These are phyloP conservation scores for Lactifluus pinguis DNA, from an alignment of 768 basidiomycete genomes.

Conservation along the genomic window DNA sequence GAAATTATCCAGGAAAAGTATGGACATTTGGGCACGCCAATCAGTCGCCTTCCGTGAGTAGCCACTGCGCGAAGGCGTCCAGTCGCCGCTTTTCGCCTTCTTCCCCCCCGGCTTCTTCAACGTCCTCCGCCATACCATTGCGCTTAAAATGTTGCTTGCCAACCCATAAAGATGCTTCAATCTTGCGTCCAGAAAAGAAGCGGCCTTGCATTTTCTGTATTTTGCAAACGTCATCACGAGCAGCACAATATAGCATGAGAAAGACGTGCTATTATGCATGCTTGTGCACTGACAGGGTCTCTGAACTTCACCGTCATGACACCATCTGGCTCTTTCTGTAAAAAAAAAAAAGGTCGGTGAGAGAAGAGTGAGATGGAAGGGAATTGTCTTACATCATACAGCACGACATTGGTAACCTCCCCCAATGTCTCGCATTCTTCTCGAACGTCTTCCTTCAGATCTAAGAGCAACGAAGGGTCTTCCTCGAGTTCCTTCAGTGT, in stretches of 20 bases:
- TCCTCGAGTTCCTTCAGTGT: slow-evolving; percentile 76
- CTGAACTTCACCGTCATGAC: slow-evolving; percentile 96
- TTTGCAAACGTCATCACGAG: neutral
- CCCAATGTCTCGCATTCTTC: slow-evolving; percentile 87
- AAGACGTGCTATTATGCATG: slow-evolving; percentile 69
- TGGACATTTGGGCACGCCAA: neutral
- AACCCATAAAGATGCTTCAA: slow-evolving; percentile 74
- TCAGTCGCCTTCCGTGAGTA: slow-evolving; percentile 72
- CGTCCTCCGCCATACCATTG: slow-evolving; percentile 57
- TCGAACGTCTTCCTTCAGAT: slow-evolving; percentile 93
- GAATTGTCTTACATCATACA: slow-evolving; percentile 73
- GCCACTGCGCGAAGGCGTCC: slow-evolving; percentile 83
- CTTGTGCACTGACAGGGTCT: slow-evolving; percentile 86
- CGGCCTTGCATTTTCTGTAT: slow-evolving; percentile 88
- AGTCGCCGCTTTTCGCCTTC: slow-evolving; percentile 77
- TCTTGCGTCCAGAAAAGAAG: slow-evolving; percentile 75
- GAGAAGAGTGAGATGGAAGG: neutral
- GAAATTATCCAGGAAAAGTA: neutral
- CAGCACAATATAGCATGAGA: neutral
- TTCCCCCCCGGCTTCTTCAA: slow-evolving; percentile 48
- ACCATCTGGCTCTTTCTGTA: slow-evolving; percentile 84
- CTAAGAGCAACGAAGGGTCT: slow-evolving; percentile 76
- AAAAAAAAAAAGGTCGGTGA: neutral
- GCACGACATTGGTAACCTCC: slow-evolving; percentile 89
- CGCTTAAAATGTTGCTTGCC: slow-evolving; percentile 79